These are phyloP conservation scores for Logfia minima DNA, from an alignment of 129 eudicot genomes.

Conservation along the genomic window DNA sequence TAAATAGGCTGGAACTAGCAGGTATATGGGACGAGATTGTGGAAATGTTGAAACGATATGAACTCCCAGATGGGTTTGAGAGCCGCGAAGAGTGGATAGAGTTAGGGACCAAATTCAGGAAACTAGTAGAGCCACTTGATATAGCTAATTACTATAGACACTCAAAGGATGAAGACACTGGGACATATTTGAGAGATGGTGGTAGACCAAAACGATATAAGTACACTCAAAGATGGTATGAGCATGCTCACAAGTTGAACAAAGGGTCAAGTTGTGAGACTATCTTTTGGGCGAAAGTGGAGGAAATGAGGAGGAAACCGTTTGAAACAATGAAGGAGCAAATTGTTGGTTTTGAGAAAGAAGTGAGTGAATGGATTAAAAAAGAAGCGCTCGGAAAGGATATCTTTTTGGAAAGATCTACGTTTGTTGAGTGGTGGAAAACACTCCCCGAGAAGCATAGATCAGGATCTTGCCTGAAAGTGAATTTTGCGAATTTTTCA, in stretches of 20 bases:
- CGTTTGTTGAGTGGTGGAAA: conserved; percentile 84
- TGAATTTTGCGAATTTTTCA: conserved; percentile 16
- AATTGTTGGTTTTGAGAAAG: conserved; percentile 48
- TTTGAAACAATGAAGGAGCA: conserved; percentile 44
- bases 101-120: conserved; percentile 63
- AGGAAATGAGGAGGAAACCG: conserved; percentile 52
- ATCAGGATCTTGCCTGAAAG: conserved; percentile 47
- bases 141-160: conserved; percentile 88
- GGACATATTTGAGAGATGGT: conserved; percentile 63
- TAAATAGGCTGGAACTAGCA: conserved; percentile 73
- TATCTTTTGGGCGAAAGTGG: conserved; percentile 88
- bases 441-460: conserved; percentile 62
- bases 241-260: conserved; percentile 49
- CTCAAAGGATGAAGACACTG: conserved; percentile 75
- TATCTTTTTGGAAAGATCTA: conserved; percentile 64
- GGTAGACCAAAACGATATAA: conserved; percentile 81
- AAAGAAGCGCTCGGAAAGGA: conserved; percentile 38
- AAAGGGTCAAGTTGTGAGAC: conserved; percentile 58
- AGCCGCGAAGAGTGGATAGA: conserved; percentile 68
- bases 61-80: conserved; percentile 90
- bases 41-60: conserved; percentile 83
- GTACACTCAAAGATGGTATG: conserved; percentile 76
- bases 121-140: conserved; percentile 78
- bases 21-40: conserved; percentile 93
- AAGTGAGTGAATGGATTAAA: conserved; percentile 41